Evolutionary conservation across 768 basidiomycete species (phyloP), one percentile per base, ranked within the genome.

Genomic region (Mycena epipterygia): DNA sequence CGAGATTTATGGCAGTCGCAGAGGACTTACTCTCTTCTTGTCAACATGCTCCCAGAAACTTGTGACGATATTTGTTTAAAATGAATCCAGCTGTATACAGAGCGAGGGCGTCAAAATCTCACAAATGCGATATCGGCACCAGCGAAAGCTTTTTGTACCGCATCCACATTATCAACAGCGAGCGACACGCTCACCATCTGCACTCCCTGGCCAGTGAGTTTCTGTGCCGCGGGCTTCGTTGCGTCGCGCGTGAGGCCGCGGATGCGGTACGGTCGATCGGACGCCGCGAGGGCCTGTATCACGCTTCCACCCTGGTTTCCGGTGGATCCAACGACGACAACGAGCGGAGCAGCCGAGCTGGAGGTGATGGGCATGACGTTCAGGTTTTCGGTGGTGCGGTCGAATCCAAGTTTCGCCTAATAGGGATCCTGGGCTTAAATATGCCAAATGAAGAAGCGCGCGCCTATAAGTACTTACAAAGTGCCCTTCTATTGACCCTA

Each of bases 281-380:
- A 37, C 14, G 6, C 35, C 35, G 35, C 35, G 4, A 70, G 49
- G 5, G 69, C 63, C 17, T 57, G 55, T 29, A 59, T 52, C 11
- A 70, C 63, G 57, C 69, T 51, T n/a, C n/a, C n/a, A n/a, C n/a
- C n/a, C n/a, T 65, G 68, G 35, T 49, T 63, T 16, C 62, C 61
- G 6, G 68, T 70, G 21, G 62, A 63, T 29, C 55, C 68, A 2
- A 55, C 61, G 37, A 70, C 55, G 25, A 58, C 68, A 25, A 70
- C 61, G 48, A 70, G 62, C 5, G 68, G 48, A 70, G 62, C 5
- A 62, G 62, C 14, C 4, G 2, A 19, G 27, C 14, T 53, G 25
- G 51, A 53, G 21, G 51, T 41, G 51, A 64, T 53, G 21, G 39
- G 41, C 51, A 53, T 53, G 21, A n/a, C n/a, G n/a, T n/a, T n/a